These are phyloP conservation scores for Kwoniella newhampshirensis DNA, from an alignment of 768 basidiomycete species.

Conservation along the genomic window DNA sequence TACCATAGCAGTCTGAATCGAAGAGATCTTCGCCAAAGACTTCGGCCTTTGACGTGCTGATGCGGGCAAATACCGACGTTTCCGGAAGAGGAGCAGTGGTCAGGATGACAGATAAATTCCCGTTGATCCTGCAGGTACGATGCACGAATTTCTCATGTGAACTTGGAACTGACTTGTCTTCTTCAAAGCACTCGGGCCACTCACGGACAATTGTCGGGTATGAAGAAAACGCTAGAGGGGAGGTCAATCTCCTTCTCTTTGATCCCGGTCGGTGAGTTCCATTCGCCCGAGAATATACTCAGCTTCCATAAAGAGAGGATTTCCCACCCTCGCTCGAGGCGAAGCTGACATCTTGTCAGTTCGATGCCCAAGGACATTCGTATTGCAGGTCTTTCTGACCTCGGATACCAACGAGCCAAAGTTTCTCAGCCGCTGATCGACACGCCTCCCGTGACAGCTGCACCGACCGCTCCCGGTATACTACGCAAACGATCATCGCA, in stretches of 20 bases:
- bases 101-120: slow-evolving; percentile 65
- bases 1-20: neutral
- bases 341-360: slow-evolving; percentile 11
- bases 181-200: slow-evolving; percentile 78
- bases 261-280: slow-evolving; percentile 63
- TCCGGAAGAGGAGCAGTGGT: slow-evolving; percentile 57
- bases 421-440: neutral
- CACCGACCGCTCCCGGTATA: slow-evolving; percentile 1
- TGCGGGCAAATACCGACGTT: slow-evolving; percentile 50
- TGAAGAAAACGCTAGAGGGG: slow-evolving; percentile 64
- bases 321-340: no score
- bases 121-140: slow-evolving; percentile 64
- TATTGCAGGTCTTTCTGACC: no score
- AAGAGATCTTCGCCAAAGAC: neutral
- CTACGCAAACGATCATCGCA: slow-evolving; percentile 8
- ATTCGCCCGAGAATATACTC: no score
- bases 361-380: slow-evolving; percentile 24
- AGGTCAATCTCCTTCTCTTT: slow-evolving; percentile 68
- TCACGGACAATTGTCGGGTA: slow-evolving; percentile 85
- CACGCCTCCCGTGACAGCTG: neutral
- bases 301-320: no score
- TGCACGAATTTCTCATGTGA: neutral
- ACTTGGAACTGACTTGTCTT: no score
- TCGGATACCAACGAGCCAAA: neutral
- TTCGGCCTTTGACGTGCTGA: slow-evolving; percentile 61